Base-by-base conservation (phyloP, 2,329 filamentous ascomycete species). In the Penicillium corylophilum region DNA sequence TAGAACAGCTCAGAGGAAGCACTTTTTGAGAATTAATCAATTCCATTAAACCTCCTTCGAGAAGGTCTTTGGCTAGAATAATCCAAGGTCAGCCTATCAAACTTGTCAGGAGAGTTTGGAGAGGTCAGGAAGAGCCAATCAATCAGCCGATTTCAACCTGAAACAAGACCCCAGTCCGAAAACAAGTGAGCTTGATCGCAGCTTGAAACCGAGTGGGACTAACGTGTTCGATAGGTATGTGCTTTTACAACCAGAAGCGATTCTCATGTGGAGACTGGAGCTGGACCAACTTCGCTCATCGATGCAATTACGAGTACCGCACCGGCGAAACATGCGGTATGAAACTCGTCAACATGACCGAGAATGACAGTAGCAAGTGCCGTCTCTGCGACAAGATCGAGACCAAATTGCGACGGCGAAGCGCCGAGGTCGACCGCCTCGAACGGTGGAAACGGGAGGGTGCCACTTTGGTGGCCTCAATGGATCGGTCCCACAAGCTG, bases 311-410 rank as follows among this genome's bases (percentile, higher is more conserved):
- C 74, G 93, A 96, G 73, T 95, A 95, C 77, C 89, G 93, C 60
- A 96, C 89, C 61, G 93, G 93, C 66, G 93, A 97, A 79, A 96
- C 93, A 33, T 97, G 93, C 75, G 93, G 93, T 56, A 87, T 96
- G 77, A 95, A 90, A 76, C 83, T 96, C 59, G 86, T 96, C 68
- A 91, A 88, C 77, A 78, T 84, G 63, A 92, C 89, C 23, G 79
- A 83, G 58, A 77, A 78, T 53, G 79, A 87, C 48, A 63, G 71
- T 39, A 82, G 82, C 49, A 82, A 84, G 64, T 97, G 93, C 79
- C 89, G 88, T 70, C 80, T 91, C 57, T 97, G 93, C 77, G 86
- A 90, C 66, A 91, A 94, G 74, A 90, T 92, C 62, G 87, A 91
- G 67, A 92, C 88, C 74, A 96, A 96, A 77, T 76, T 82, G 67